Percentiles rank a stretch among this genome's conserved stretches.
Evolutionary conservation across 2,329 filamentous ascomycete species (phyloP).

Genomic region (Cytospora chrysosperma): DNA sequence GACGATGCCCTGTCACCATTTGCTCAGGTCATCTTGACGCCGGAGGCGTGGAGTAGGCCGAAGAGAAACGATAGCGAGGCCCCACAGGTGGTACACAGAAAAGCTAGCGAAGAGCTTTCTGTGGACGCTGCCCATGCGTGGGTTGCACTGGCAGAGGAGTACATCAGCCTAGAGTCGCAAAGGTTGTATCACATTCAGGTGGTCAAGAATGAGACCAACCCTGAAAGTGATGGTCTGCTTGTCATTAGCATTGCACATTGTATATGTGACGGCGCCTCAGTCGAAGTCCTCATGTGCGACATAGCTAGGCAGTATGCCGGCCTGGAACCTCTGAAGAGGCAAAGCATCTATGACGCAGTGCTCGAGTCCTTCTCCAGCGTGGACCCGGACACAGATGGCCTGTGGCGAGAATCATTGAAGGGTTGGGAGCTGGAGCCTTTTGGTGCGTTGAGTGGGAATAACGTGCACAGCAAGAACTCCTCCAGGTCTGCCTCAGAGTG

Average conservation of each 20-base stretch:
- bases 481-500: slow-evolving; percentile 1
- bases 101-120: neutral
- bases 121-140: slow-evolving; percentile 20
- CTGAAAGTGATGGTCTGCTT: slow-evolving; percentile 20
- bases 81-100: slow-evolving; percentile 8
- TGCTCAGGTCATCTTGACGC: slow-evolving; percentile 34
- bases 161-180: slow-evolving; percentile 26
- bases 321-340: slow-evolving; percentile 19
- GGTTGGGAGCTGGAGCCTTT: slow-evolving; percentile 29
- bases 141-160: slow-evolving; percentile 25
- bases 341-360: slow-evolving; percentile 23
- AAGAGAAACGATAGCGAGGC: slow-evolving; percentile 22
- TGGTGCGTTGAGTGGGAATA: slow-evolving; percentile 27
- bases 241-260: slow-evolving; percentile 38
- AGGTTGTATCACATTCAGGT: slow-evolving; percentile 28
- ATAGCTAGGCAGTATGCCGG: slow-evolving; percentile 30
- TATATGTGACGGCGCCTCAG: slow-evolving; percentile 38
- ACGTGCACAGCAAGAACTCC: slow-evolving; percentile 16
- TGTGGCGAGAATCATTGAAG: slow-evolving; percentile 22
- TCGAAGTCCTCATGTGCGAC: slow-evolving; percentile 35
- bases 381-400: slow-evolving; percentile 19
- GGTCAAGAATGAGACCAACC: slow-evolving; percentile 25
- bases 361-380: slow-evolving; percentile 24
- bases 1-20: slow-evolving; percentile 37
- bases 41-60: slow-evolving; percentile 17